Evolutionary conservation across 1,139 yeast genomes (phyloP), one percentile per base, ranked within the genome.

Genomic region (Candida sanyaensis): DNA sequence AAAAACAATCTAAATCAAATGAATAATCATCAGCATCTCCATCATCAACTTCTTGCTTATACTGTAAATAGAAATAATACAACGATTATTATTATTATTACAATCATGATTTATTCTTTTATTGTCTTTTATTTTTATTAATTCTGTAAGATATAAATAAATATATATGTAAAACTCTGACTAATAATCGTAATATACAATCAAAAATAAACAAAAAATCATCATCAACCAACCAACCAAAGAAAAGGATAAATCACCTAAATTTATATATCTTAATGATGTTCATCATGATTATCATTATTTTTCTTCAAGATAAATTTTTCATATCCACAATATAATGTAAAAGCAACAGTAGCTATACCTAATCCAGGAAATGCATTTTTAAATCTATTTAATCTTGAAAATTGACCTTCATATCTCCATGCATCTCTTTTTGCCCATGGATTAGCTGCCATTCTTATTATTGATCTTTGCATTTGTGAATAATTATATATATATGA

Each of bases 321-420:
- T 66, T 86, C 92, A 61, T 83, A 84, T 38, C 82, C 80, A 55
- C 81, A 75, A 65, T 85, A 86, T 13, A 80, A 75, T 31, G 83
- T 73, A 63, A 89, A 89, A 6, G 93, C 93, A 31, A 83, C 93
- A 29, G 86, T 77, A 38, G 93, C 96, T 45, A 86, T 78, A 38
- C 91, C 90, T 47, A 89, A 78, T 2, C 96, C 96, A 2, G 96
- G 96, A 63, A 89, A 81, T n/a, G 88, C 79, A 50, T 82, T 82
- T 60, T 77, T 84, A 68, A 83, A 86, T 60, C 95, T 75, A 69
- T 85, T 84, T 48, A 72, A 70, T 59, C 92, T 82, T 50, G 87
- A 77, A 72, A 89, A 89, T 50, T 84, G 88, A 51, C 95, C 96
- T 60, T 84, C 86, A 68, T 83, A 86, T 76, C 96, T 84, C 96